Evolutionary conservation across 257 asterid species (phyloP).

Genomic region (Nicotiana sylvestris): DNA sequence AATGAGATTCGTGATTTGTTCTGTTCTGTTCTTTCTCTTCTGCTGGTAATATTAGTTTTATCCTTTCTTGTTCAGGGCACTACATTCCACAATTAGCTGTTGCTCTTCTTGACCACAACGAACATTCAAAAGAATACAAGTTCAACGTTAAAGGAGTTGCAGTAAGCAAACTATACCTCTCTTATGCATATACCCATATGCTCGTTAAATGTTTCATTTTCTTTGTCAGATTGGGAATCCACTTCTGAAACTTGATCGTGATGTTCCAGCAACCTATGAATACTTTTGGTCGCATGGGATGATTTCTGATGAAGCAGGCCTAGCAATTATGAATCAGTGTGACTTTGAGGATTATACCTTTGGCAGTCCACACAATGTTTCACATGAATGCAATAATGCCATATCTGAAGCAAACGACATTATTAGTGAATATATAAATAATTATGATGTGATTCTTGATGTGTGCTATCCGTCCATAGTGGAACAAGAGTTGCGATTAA

Average conservation of each 20-base stretch:
- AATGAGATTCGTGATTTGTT: neutral
- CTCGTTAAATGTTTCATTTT: neutral
- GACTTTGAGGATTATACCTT: slow-evolving; percentile 80
- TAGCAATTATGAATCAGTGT: slow-evolving; percentile 68
- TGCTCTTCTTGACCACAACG: slow-evolving; percentile 73
- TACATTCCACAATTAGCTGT: slow-evolving; percentile 85
- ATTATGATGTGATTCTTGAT: slow-evolving; percentile 86
- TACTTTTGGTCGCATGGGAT: slow-evolving; percentile 96
- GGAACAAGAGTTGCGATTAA: slow-evolving; percentile 78
- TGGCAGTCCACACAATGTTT: slow-evolving; percentile 66
- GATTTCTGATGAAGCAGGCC: slow-evolving; percentile 92
- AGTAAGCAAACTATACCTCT: slow-evolving; percentile 39
- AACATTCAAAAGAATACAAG: slow-evolving; percentile 52
- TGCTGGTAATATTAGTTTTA: neutral
- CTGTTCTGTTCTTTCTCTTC: neutral
- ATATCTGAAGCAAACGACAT: slow-evolving; percentile 53
- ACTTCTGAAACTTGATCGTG: slow-evolving; percentile 84
- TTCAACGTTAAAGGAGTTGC: slow-evolving; percentile 89
- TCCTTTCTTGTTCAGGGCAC: slow-evolving; percentile 50
- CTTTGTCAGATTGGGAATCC: slow-evolving; percentile 89
- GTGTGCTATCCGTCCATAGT: slow-evolving; percentile 94
- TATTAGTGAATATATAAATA: slow-evolving; percentile 68
- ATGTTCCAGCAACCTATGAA: slow-evolving; percentile 72
- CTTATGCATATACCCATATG: neutral
- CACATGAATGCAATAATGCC: slow-evolving; percentile 58